These are phyloP conservation scores for Jaapia argillacea DNA, from an alignment of 768 basidiomycete genomes.

Conservation along the genomic window DNA sequence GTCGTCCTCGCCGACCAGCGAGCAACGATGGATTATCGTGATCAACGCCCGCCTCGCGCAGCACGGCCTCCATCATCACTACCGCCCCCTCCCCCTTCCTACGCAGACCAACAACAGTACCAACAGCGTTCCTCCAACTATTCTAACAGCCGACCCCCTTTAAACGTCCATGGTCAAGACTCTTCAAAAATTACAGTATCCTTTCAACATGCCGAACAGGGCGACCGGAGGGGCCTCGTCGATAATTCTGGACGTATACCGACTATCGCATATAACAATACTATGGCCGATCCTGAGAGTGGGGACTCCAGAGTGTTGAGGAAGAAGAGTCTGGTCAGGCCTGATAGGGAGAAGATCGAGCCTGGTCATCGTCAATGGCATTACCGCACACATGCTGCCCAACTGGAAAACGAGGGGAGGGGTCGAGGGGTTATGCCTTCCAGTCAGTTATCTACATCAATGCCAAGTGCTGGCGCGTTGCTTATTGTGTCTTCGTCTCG, in stretches of 20 bases:
- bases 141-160: constrained; percentile 3
- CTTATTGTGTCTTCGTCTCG: constrained; percentile 3
- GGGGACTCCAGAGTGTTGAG: constrained; percentile 50
- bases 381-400: constrained; percentile 81
- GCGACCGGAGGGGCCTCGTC: constrained; percentile 51
- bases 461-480: no score
- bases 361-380: constrained; percentile 92
- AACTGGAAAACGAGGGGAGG: constrained; percentile 59
- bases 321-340: constrained; percentile 88
- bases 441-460: constrained; percentile 51
- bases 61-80: constrained; percentile 16
- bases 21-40: constrained; percentile 20
- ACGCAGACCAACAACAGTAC: constrained; percentile 12
- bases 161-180: constrained; percentile 1
- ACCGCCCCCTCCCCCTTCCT: constrained; percentile 11
- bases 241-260: constrained; percentile 43
- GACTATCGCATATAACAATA: constrained; percentile 35
- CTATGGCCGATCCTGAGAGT: constrained; percentile 32
- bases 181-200: constrained; percentile 35
- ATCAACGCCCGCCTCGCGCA: constrained; percentile 28
- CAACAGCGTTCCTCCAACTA: not conserved
- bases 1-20: not conserved
- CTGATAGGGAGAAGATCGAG: constrained; percentile 95
- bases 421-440: constrained; percentile 68
- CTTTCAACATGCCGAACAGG: constrained; percentile 60